A percentile compares a stretch with the other conserved stretches of the same genome.
Evolutionary conservation across 2,329 filamentous ascomycete genomes (phyloP).

Genomic region (Diaporthe sp.): DNA sequence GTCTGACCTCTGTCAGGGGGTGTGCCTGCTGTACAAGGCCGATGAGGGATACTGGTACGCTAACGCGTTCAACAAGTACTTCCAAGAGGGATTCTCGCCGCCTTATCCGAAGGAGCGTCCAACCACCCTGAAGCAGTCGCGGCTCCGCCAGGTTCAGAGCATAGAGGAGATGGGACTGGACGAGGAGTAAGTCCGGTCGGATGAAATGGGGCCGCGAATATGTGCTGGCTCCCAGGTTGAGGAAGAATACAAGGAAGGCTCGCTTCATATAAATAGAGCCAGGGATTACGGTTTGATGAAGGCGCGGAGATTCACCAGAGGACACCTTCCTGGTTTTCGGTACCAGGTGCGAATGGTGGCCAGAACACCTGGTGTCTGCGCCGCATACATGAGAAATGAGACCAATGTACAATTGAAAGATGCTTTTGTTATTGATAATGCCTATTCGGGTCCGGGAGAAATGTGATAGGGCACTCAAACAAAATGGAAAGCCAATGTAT

Average conservation of each 20-base stretch:
- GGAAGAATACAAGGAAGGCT: background rate
- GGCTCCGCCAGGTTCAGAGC: background rate
- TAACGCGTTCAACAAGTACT: background rate
- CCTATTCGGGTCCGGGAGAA: too few species aligned
- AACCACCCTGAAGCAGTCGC: background rate
- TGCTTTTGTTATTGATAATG: background rate
- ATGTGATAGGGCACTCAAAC: background rate
- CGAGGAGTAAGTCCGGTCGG: background rate
- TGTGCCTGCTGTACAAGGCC: background rate
- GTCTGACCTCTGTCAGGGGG: background rate
- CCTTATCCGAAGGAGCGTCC: background rate
- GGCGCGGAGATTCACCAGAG: background rate
- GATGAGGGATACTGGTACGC: background rate
- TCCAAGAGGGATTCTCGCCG: background rate
- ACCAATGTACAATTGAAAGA: background rate
- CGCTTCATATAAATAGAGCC: background rate
- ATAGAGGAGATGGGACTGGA: background rate
- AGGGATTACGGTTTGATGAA: background rate
- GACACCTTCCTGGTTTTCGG: background rate
- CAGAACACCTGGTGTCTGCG: background rate
- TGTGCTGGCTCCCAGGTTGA: background rate
- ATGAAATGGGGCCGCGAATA: background rate
- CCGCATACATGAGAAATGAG: constrained; percentile 1
- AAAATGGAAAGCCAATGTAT: background rate
- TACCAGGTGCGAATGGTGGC: background rate